Base-by-base conservation (phyloP, 2,329 filamentous ascomycete species). In the Blumeriella jaapii region DNA sequence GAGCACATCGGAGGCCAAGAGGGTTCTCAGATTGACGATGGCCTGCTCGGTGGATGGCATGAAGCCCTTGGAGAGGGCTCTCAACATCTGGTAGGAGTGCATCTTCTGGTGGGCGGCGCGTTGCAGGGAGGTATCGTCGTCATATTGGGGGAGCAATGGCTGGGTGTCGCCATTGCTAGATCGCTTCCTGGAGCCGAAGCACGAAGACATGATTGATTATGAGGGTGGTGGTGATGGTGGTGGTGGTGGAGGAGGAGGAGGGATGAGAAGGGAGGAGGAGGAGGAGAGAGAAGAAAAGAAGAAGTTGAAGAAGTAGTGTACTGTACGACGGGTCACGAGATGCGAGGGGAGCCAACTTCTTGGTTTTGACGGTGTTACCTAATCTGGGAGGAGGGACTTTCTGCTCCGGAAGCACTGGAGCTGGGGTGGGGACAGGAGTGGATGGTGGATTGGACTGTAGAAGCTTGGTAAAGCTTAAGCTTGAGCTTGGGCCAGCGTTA, bases 11-110 rank as follows among this genome's bases (percentile, higher is more conserved):
- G 82, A 77, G 3, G 82, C 74, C 6, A 94, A 67, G 1, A 95
- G 61, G 2, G 79, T 83, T 47, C 84, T 76, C 2, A 96, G 64
- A 47, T 93, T 86, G 55, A 78, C 65, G 50, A 91, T 80, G 47
- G 71, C 55, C 57, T 96, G 89, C 48, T 91, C 79, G 8, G 82
- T 95, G 5, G 84, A 91, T 29, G 89, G 89, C 81, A 96, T 87
- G 59, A 78, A 95, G 5, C 89, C 89, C 52, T 83, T 74, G 1
- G 73, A 72, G 7, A 95, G 58, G 36, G 89, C 89, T 34, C 82
- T 73, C 17, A 86, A 56, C 80, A 94, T 93, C 65, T 94, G 85
- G 55, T 94, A 95, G 16, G 79, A 79, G 61, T 94, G 89, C 41
- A 96, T 71, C 66, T 94, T 95, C 58, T 89, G 77, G 53, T 89